Base-by-base conservation (phyloP, 2,329 filamentous ascomycete species). In the Pseudocercospora cruenta region DNA sequence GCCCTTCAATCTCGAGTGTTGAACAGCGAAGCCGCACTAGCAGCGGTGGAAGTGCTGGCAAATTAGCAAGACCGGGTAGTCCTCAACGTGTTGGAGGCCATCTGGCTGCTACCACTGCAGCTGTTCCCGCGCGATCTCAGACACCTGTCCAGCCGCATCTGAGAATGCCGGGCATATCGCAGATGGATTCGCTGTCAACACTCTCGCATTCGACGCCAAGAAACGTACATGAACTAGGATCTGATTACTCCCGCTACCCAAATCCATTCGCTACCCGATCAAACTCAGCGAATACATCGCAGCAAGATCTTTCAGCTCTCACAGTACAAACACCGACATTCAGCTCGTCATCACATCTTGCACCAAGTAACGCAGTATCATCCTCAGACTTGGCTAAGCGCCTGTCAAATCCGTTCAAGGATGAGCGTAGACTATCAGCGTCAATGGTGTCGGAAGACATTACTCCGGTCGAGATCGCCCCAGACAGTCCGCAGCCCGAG, bases 221-320 rank as follows among this genome's bases (percentile, higher is more conserved):
- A 54, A 73, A 76, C 9, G 72, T 79, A n/a, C 71, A 73, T 28
- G 78, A 79, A 60, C 68, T 79, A 5, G 77, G 78, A 9, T 71
- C 74, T 4, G 77, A 78, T 65, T 79, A 78, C 67, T 76, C 73
- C 63, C 73, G 77, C 55, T 79, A 79, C 70, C 78, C 73, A 70
- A 79, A 79, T 58, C 78, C 78, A 33, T 79, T 79, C 70, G 71
- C 72, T 60, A 74, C 75, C 21, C 70, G 71, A 19, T 75, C 75
- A 57, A 76, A 74, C 45, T 78, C 78, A 8, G 70, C 72, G 21
- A 75, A 73, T 55, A 75, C 72, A 49, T 78, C 77, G 6, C 71
- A 75, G 21, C 69, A 72, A 49, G 76, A 78, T 63, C 65, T 78
- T 7, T 63, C 69, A 9, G 63, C 62, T 47, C 49, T 58, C 49